These are phyloP conservation scores for Bruguiera parviflora DNA, from an alignment of 345 rosid genomes.

Conservation along the genomic window DNA sequence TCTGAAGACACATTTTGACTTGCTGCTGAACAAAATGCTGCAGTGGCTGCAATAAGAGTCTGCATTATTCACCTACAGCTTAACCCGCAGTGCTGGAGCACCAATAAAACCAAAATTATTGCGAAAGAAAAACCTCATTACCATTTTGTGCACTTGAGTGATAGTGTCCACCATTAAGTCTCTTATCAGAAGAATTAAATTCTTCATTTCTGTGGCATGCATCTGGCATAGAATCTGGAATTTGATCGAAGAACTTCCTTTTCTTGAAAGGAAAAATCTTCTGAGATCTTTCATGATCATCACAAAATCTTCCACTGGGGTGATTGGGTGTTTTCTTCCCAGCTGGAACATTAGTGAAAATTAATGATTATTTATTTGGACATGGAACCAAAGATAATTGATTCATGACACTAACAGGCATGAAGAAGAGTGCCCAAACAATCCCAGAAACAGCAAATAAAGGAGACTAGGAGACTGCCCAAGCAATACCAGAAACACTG, in stretches of 20 bases:
- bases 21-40: constrained; percentile 25
- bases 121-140: too few relatives aligned
- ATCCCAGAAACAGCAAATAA: too few relatives aligned
- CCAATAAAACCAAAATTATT: too few relatives aligned
- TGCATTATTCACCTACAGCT: constrained; percentile 17
- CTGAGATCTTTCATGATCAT: constrained; percentile 30
- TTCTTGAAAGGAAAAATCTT: constrained; percentile 36
- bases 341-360: constrained; percentile 27
- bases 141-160: constrained; percentile 8
- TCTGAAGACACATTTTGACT: constrained; percentile 8
- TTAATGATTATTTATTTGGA: neutral
- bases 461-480: too few relatives aligned
- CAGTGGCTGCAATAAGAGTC: constrained; percentile 17
- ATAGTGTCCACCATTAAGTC: constrained; percentile 16
- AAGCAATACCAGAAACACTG: too few relatives aligned
- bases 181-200: constrained; percentile 21
- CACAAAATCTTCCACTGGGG: constrained; percentile 11
- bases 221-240: constrained; percentile 5
- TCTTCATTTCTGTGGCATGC: constrained; percentile 9
- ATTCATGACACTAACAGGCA: neutral
- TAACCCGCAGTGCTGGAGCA: neutral
- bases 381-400: constrained; percentile 1
- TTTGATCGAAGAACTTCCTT: constrained; percentile 32
- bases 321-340: constrained; percentile 18
- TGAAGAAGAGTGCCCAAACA: too few relatives aligned